phyloP scores from a whole-genome alignment of 2,329 filamentous ascomycete species.

The Pyrenochaeta sp. region DNA sequence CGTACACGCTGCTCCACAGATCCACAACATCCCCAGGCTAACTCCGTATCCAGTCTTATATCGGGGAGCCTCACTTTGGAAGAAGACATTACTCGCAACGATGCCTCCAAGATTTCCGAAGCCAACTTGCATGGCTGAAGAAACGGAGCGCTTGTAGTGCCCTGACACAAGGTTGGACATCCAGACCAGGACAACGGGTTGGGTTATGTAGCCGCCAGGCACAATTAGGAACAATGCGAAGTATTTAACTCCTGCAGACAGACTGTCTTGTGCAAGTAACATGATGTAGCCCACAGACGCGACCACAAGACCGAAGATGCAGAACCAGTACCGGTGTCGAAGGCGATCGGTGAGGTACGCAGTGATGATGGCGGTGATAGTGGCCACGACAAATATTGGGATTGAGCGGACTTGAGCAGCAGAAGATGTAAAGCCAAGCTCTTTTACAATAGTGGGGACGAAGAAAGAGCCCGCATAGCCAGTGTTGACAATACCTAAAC shows the following conservation, averaged over 20 bases:
- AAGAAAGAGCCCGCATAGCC: slow-evolving; percentile 57
- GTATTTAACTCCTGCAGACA: slow-evolving; percentile 60
- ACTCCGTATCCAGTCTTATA: slow-evolving; percentile 62
- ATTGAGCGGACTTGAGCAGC: slow-evolving; percentile 50
- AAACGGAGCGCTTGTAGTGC: slow-evolving; percentile 65
- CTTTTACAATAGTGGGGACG: slow-evolving; percentile 51
- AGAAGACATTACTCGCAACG: slow-evolving; percentile 60
- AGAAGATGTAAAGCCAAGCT: slow-evolving; percentile 50
- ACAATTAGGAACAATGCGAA: slow-evolving; percentile 65
- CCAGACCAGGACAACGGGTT: slow-evolving; percentile 66
- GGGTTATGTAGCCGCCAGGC: slow-evolving; percentile 62
- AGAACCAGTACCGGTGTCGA: slow-evolving; percentile 63
- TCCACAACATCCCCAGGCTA: slow-evolving; percentile 59
- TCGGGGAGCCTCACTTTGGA: slow-evolving; percentile 54
- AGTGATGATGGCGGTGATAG: slow-evolving; percentile 43
- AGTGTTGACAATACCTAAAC: slow-evolving; percentile 52
- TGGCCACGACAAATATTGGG: slow-evolving; percentile 51
- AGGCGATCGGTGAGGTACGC: slow-evolving; percentile 60
- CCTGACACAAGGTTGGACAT: slow-evolving; percentile 65
- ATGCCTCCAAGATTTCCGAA: slow-evolving; percentile 62
- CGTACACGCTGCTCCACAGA: slow-evolving; percentile 56
- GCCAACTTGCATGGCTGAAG: slow-evolving; percentile 57
- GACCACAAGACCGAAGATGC: slow-evolving; percentile 58
- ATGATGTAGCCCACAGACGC: slow-evolving; percentile 65
- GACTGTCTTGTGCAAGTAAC: slow-evolving; percentile 57